Evolutionary conservation across 305 asterid genomes (phyloP), one percentile per base, ranked within the genome.

Genomic region (Solanum chacoense): DNA sequence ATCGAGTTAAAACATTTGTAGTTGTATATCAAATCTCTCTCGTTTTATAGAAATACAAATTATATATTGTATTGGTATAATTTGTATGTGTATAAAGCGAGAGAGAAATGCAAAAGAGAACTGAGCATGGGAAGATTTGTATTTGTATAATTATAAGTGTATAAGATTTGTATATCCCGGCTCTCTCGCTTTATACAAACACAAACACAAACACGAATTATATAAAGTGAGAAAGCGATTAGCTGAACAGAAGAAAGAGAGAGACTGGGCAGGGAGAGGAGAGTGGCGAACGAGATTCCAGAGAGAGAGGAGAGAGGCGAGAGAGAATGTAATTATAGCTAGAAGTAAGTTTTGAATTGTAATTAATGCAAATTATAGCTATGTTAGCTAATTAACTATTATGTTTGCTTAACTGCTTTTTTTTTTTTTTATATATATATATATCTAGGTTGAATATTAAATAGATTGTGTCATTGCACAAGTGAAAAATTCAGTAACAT

Each of bases 111-210:
- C 10, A 50, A 50, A 50, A 50, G 65, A 50, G 1, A 50, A 50
- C 0, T 50, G 4, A 3, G 1, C n/a, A 50, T 1, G 0, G 1
- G 0, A 16, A 6, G n/a, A 50, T 6, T 50, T 6, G 4, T 18
- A 50, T 50, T 50, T 50, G 10, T 50, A 50, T 50, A 55, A 55
- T 55, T 55, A 18, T 18, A 55, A 55, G 2, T 18, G 24, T 55
- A 18, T 55, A 55, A 0, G 10, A 55, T 6, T 6, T 55, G 65
- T 55, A 0, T 55, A 55, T 55, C 24, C 0, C 24, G 1, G 6
- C n/a, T 55, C 24, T 55, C n/a, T 55, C 24, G 24, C 4, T 55
- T 16, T 55, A 18, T 55, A 55, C 10, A 55, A 55, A 55, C 65
- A 50, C n/a, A 50, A 50, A 50, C n/a, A 55, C 65, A 55, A n/a